A percentile compares a stretch with the other conserved stretches of the same genome.
These are phyloP conservation scores for Rubroboletus satanas DNA, from an alignment of 768 basidiomycete species.

Conservation along the genomic window DNA sequence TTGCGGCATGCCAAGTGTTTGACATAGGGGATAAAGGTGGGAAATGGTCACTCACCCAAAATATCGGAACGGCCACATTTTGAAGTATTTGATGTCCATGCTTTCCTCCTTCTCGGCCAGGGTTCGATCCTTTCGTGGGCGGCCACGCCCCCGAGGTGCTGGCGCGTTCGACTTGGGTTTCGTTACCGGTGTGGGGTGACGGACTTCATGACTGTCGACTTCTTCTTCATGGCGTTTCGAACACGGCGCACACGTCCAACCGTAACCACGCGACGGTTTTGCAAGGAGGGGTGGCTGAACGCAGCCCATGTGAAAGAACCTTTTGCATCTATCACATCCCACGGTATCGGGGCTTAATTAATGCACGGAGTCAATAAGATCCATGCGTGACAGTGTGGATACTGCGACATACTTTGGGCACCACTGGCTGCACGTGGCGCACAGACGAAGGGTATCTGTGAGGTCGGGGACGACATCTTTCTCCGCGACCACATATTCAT, in stretches of 20 bases:
- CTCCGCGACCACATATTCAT: constrained; percentile 94
- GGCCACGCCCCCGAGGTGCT: constrained; percentile 64
- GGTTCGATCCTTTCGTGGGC: constrained; percentile 71
- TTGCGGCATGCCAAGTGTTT: constrained; percentile 6
- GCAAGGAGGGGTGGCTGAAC: constrained; percentile 86
- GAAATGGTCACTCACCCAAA: constrained; percentile 68
- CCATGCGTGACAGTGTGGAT: constrained; percentile 10
- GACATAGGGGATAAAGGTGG: not conserved
- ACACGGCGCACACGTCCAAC: constrained; percentile 96
- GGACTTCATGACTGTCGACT: constrained; percentile 71
- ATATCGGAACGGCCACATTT: constrained; percentile 94
- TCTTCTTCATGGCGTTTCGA: constrained; percentile 83
- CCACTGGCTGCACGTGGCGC: constrained; percentile 84
- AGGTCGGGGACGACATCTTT: constrained; percentile 89
- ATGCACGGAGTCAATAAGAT: constrained; percentile 23
- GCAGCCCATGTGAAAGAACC: constrained; percentile 92
- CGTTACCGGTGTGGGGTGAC: constrained; percentile 50
- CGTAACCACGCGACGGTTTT: constrained; percentile 94
- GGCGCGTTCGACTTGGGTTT: constrained; percentile 71
- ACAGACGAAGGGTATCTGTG: constrained; percentile 80
- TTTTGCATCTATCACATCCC: constrained; percentile 88
- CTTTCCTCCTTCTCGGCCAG: constrained; percentile 77
- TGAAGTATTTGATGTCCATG: constrained; percentile 76
- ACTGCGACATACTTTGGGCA: constrained; percentile 67
- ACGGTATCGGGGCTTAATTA: constrained; percentile 71